Evolutionary conservation across 225 moss, liverwort and hornwort genomes (phyloP).

Genomic region (Marchantia paleacea): DNA sequence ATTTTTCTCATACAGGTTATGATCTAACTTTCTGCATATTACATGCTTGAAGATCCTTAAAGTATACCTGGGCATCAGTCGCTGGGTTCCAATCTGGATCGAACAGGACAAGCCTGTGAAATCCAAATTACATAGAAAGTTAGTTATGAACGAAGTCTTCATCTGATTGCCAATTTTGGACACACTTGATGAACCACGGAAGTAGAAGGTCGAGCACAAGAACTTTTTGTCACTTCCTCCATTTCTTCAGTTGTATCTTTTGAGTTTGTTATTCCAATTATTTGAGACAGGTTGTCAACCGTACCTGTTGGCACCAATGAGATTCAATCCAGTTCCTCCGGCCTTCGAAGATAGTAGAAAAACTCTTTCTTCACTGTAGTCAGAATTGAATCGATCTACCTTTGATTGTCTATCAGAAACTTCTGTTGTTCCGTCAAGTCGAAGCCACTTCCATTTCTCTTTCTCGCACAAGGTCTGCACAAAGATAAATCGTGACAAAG

Average conservation of each 20-base stretch:
- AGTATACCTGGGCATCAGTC: constrained; percentile 75
- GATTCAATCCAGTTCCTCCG: constrained; percentile 83
- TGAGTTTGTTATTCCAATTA: not conserved
- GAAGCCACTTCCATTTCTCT: constrained; percentile 75
- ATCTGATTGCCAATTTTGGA: too few species aligned
- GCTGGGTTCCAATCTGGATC: constrained; percentile 98
- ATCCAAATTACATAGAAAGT: not conserved
- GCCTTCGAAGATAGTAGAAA: constrained; percentile 85
- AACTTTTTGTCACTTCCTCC: not conserved
- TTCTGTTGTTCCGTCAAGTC: constrained; percentile 75
- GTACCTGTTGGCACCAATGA: constrained; percentile 79
- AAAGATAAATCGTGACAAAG: not conserved
- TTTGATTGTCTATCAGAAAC: constrained; percentile 59
- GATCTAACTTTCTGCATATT: not conserved
- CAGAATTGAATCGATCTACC: constrained; percentile 73
- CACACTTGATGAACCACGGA: not conserved
- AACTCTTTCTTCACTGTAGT: constrained; percentile 47
- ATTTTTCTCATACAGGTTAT: not conserved
- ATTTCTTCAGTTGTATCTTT: not conserved
- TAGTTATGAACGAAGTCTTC: not conserved
- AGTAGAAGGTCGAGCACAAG: not conserved
- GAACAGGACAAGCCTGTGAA: constrained; percentile 69
- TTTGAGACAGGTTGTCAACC: not conserved
- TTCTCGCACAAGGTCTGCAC: constrained; percentile 56
- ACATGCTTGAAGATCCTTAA: not conserved